Evolutionary conservation across 352 stramenopile species (phyloP).

Genomic region (Phytophthora kernoviae): DNA sequence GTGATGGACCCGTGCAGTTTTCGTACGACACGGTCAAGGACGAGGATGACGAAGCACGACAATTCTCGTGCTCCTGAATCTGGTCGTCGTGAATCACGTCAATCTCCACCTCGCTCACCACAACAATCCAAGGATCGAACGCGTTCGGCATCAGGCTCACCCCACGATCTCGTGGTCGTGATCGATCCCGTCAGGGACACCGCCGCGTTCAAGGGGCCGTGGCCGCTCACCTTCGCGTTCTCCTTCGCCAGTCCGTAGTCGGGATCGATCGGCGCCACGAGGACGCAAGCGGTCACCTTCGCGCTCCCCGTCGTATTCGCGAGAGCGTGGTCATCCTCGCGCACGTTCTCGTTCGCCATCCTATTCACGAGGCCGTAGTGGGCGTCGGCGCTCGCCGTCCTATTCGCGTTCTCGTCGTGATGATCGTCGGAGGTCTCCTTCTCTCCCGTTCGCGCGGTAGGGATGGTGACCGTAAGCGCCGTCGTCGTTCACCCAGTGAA

Average conservation of each 20-base stretch:
- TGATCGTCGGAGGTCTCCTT: constrained; percentile 30
- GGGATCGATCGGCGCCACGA: constrained; percentile 24
- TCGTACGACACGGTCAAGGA: constrained; percentile 65
- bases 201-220: constrained; percentile 24
- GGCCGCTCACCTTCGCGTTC: constrained; percentile 25
- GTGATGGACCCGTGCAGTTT: constrained; percentile 89
- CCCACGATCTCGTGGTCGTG: constrained; percentile 21
- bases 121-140: constrained; percentile 3
- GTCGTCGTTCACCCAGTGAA: constrained; percentile 47
- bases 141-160: constrained; percentile 18
- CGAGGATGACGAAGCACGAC: constrained; percentile 38
- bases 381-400: constrained; percentile 35
- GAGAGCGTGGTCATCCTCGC: constrained; percentile 22
- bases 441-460: constrained; percentile 48
- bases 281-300: constrained; percentile 30
- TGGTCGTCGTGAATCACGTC: constrained; percentile 11
- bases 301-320: constrained; percentile 26
- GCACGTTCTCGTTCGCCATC: constrained; percentile 36
- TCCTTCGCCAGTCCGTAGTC: constrained; percentile 20
- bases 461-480: constrained; percentile 52
- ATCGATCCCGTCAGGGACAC: constrained; percentile 37
- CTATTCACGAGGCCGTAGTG: constrained; percentile 27
- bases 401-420: constrained; percentile 35
- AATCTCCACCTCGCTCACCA: constrained; percentile 17
- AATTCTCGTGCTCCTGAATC: constrained; percentile 16